Evolutionary conservation across 805 yeast genomes (phyloP).

Genomic region (Ascoidea asiatica): DNA sequence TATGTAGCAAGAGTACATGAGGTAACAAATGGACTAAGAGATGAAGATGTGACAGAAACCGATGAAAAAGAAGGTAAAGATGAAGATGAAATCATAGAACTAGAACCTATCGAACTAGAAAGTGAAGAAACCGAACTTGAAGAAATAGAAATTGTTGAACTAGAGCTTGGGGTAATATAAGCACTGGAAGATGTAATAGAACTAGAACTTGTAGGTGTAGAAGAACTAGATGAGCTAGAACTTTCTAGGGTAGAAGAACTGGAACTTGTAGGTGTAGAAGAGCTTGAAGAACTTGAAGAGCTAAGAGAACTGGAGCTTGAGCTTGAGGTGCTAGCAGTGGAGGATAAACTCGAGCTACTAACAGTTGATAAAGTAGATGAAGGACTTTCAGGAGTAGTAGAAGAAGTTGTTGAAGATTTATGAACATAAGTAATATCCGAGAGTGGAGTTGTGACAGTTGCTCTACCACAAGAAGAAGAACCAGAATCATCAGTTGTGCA

Average conservation of each 20-base stretch:
- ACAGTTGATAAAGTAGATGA: too few relatives aligned
- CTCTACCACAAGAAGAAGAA: too few relatives aligned
- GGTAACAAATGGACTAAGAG: background rate
- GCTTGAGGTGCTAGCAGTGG: too few relatives aligned
- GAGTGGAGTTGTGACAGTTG: too few relatives aligned
- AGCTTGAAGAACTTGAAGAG: background rate
- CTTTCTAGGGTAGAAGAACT: background rate
- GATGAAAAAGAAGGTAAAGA: background rate
- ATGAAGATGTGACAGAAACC: background rate
- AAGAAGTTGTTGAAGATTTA: too few relatives aligned
- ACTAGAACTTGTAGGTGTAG: background rate
- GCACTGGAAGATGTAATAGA: background rate
- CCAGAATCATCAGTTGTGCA: too few relatives aligned
- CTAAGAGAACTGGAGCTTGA: too few relatives aligned
- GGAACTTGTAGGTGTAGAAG: background rate
- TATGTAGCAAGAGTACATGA: too few relatives aligned
- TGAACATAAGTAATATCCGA: too few relatives aligned
- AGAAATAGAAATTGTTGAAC: background rate
- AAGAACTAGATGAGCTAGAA: background rate
- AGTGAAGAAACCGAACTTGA: background rate
- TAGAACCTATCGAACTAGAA: background rate
- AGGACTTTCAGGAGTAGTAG: too few relatives aligned
- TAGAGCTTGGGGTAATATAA: background rate
- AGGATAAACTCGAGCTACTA: too few relatives aligned
- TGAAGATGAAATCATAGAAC: background rate